A percentile compares a stretch with the other conserved stretches of the same genome.
These are phyloP conservation scores for Carex arenaria DNA, from an alignment of 202 grass and related monocot genomes.

Conservation along the genomic window DNA sequence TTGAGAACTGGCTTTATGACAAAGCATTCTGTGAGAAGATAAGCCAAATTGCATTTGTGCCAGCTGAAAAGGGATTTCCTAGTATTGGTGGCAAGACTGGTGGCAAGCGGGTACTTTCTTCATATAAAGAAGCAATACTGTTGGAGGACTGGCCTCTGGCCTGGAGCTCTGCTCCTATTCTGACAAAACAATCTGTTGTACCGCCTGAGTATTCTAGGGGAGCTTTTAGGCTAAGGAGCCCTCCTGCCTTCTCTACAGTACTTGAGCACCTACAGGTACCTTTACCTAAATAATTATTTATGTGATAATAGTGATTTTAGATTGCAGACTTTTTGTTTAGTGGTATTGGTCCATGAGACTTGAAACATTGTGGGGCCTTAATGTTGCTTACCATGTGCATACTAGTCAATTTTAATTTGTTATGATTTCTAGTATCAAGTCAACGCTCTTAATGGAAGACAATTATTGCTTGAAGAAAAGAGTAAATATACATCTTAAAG, in stretches of 20 bases:
- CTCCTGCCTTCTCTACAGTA: conserved; percentile 77
- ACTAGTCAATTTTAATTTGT: background rate
- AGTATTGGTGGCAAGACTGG: conserved; percentile 97
- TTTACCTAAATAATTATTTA: conserved; percentile 15
- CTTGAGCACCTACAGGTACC: conserved; percentile 84
- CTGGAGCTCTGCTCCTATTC: conserved; percentile 87
- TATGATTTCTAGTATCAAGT: background rate
- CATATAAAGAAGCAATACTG: conserved; percentile 78
- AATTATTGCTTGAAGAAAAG: background rate
- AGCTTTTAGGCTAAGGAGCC: conserved; percentile 83
- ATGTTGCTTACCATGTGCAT: background rate
- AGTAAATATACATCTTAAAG: background rate
- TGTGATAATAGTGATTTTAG: conserved; percentile 22
- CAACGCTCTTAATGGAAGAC: background rate
- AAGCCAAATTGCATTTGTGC: conserved; percentile 85
- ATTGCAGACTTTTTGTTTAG: background rate
- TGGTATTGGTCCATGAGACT: background rate
- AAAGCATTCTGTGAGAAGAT: conserved; percentile 85
- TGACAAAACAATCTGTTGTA: conserved; percentile 70
- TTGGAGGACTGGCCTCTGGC: conserved; percentile 87
- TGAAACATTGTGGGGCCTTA: background rate
- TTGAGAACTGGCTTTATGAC: conserved; percentile 86
- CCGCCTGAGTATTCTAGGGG: conserved; percentile 93
- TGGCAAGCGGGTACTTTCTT: conserved; percentile 75
- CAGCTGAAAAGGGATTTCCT: conserved; percentile 95